These are phyloP conservation scores for Microbotryum saponariae DNA, from an alignment of 1,284 basidiomycete genomes.

Conservation along the genomic window DNA sequence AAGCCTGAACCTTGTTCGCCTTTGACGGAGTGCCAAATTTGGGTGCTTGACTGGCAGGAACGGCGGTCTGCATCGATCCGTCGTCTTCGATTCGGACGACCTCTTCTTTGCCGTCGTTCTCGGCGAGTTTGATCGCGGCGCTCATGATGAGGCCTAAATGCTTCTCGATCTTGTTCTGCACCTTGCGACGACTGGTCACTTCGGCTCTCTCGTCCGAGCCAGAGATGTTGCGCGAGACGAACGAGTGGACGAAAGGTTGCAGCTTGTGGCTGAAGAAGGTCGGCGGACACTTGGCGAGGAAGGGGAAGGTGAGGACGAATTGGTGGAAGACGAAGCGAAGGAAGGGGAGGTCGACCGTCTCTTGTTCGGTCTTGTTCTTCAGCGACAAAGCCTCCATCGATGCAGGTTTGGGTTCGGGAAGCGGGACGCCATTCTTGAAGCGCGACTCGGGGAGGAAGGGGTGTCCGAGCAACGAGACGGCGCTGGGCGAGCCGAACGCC, in stretches of 20 bases:
- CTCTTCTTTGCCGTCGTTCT: slow-evolving; percentile 62
- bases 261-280: slow-evolving; percentile 87
- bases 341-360: slow-evolving; percentile 63
- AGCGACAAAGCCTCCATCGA: slow-evolving; percentile 6
- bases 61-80: slow-evolving; percentile 46
- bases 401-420: slow-evolving; percentile 9
- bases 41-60: slow-evolving; percentile 56
- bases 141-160: slow-evolving; percentile 72
- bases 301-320: slow-evolving; percentile 86
- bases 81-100: slow-evolving; percentile 64
- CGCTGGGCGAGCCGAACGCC: slow-evolving; percentile 57
- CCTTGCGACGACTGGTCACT: slow-evolving; percentile 53
- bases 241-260: slow-evolving; percentile 78
- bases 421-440: slow-evolving; percentile 32
- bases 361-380: slow-evolving; percentile 19
- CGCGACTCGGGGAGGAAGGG: slow-evolving; percentile 58
- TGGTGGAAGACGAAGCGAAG: slow-evolving; percentile 80
- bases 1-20: neutral
- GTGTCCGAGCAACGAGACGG: slow-evolving; percentile 74
- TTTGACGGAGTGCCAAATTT: neutral
- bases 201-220: slow-evolving; percentile 52
- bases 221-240: slow-evolving; percentile 69
- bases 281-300: slow-evolving; percentile 69
- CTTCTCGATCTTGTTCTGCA: slow-evolving; percentile 68
- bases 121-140: slow-evolving; percentile 63